Conservation (phyloP, 306 rosid species). For the Gastrolobium villosum region DNA sequence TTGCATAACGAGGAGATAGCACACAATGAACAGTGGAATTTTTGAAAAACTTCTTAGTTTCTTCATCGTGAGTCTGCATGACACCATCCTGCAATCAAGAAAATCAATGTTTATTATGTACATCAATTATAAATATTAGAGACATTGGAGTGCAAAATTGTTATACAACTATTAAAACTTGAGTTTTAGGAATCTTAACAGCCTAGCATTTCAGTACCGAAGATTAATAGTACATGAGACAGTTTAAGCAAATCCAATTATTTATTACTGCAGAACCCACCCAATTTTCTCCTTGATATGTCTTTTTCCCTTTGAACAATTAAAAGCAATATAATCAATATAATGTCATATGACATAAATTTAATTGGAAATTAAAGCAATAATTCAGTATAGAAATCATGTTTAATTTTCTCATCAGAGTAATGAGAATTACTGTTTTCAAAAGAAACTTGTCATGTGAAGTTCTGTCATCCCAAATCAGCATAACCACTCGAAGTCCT, state of each 20-base stretch:
- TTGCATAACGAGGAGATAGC: constrained; percentile 83
- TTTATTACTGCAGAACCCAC: neutral
- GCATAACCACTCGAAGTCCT: constrained; percentile 69
- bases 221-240: neutral
- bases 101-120: constrained; percentile 14
- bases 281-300: neutral
- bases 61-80: constrained; percentile 86
- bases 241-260: constrained; percentile 21
- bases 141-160: constrained; percentile 16
- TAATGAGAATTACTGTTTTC: constrained; percentile 64
- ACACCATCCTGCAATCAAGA: constrained; percentile 73
- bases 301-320: constrained; percentile 6
- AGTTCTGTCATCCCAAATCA: constrained; percentile 84
- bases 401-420: constrained; percentile 27
- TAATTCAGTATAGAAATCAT: neutral
- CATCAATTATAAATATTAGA: constrained; percentile 7
- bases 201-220: constrained; percentile 3
- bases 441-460: constrained; percentile 78
- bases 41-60: constrained; percentile 72
- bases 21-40: constrained; percentile 83
- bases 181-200: neutral
- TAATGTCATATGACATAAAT: neutral
- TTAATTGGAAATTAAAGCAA: constrained; percentile 7
- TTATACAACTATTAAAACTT: constrained; percentile 23
- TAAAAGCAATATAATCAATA: neutral